phyloP scores from a whole-genome alignment of 2,329 filamentous ascomycete genomes.

The Fusarium luffae region DNA sequence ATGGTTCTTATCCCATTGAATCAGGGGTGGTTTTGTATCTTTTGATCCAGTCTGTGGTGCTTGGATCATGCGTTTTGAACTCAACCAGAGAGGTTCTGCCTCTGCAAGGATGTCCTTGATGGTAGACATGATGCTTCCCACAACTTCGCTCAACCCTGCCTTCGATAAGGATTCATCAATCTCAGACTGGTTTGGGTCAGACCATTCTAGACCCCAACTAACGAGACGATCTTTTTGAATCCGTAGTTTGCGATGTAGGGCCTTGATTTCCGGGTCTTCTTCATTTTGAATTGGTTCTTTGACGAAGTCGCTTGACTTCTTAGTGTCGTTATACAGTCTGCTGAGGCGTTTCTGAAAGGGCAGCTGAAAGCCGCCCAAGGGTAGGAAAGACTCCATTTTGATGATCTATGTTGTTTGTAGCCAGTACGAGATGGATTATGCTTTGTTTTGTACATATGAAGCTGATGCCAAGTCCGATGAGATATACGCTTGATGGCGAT shows the following conservation, averaged over 20 bases:
- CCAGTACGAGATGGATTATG: background rate
- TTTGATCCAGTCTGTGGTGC: constrained; percentile 54
- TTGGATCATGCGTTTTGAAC: constrained; percentile 61
- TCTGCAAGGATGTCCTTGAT: constrained; percentile 84
- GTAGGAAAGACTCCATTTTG: constrained; percentile 63
- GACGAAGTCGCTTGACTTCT: constrained; percentile 80
- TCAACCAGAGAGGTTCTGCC: constrained; percentile 76
- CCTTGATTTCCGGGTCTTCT: constrained; percentile 75
- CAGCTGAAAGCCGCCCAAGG: constrained; percentile 63
- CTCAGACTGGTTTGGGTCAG: constrained; percentile 75
- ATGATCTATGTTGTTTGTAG: background rate
- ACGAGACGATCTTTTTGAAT: constrained; percentile 84
- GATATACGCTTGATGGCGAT: constrained; percentile 31
- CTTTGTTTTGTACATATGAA: background rate
- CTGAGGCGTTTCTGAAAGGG: constrained; percentile 73
- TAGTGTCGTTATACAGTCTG: constrained; percentile 83
- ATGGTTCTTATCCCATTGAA: constrained; percentile 75
- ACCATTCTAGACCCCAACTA: constrained; percentile 85
- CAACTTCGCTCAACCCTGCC: constrained; percentile 79
- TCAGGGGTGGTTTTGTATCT: constrained; percentile 66
- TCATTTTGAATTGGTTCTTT: constrained; percentile 71
- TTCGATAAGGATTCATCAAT: constrained; percentile 78
- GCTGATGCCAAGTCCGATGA: constrained; percentile 15
- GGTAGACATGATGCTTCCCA: constrained; percentile 81
- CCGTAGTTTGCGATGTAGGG: constrained; percentile 78